Evolutionary conservation across 345 rosid genomes (phyloP).

Genomic region (sweet orange (Citrus sinensis)): DNA sequence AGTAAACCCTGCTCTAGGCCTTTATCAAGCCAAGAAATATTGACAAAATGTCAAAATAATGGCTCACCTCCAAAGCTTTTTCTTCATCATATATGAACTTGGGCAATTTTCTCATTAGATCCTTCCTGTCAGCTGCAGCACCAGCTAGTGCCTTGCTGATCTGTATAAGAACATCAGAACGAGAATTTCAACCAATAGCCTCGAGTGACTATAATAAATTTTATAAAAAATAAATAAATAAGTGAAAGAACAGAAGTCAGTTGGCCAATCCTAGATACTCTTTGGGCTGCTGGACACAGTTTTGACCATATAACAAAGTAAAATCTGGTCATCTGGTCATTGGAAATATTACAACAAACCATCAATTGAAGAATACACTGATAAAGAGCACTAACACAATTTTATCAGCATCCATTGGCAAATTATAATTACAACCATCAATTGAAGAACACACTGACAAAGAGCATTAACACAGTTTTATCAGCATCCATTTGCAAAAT

Average conservation of each 20-base stretch:
- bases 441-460: neutral
- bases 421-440: too few relatives aligned
- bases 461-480: neutral
- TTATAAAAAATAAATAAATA: too few relatives aligned
- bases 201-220: neutral
- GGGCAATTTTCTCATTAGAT: conserved; percentile 90
- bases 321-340: neutral
- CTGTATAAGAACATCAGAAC: conserved; percentile 31
- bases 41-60: conserved; percentile 4
- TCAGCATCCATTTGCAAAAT: conserved; percentile 14
- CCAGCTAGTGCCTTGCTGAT: conserved; percentile 83
- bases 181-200: neutral
- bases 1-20: neutral
- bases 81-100: conserved; percentile 97
- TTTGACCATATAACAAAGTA: neutral
- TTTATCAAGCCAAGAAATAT: conserved; percentile 1
- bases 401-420: neutral
- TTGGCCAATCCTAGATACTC: neutral
- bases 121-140: conserved; percentile 59
- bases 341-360: neutral
- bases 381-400: too few relatives aligned
- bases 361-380: too few relatives aligned
- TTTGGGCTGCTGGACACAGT: neutral
- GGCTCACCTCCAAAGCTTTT: conserved; percentile 80
- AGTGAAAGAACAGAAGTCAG: neutral